Conservation (phyloP, 768 basidiomycete species). For the Cystofilobasidium ferigula region DNA sequence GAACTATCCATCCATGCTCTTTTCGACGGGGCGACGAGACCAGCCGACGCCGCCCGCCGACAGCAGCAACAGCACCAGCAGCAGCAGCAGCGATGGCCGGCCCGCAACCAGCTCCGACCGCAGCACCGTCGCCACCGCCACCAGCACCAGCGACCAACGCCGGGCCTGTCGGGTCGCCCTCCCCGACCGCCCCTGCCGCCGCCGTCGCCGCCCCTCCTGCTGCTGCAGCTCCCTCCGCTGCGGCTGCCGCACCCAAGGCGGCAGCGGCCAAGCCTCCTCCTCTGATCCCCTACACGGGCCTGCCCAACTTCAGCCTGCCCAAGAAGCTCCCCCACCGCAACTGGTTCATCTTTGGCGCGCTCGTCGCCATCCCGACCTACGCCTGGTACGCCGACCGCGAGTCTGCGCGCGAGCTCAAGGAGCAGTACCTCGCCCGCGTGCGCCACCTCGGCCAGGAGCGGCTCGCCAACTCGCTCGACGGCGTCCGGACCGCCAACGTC, state of each 20-base stretch:
- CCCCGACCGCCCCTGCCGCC: neutral
- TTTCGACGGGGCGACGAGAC: no score
- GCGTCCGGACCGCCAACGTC: conserved; percentile 69
- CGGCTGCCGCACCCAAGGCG: neutral
- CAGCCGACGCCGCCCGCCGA: no score
- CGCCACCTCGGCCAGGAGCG: conserved; percentile 58
- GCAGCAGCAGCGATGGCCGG: no score
- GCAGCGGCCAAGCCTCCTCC: conserved; percentile 10
- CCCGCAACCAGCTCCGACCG: no score
- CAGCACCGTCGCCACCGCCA: neutral
- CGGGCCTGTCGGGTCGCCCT: neutral
- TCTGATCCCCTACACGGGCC: conserved; percentile 15
- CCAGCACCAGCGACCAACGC: neutral
- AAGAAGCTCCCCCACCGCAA: conserved; percentile 66
- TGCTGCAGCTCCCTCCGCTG: neutral
- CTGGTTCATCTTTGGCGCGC: conserved; percentile 80
- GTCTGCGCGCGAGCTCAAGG: conserved; percentile 64
- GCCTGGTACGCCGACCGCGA: conserved; percentile 76
- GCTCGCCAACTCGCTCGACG: conserved; percentile 42
- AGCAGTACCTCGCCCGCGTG: conserved; percentile 69
- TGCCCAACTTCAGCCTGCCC: conserved; percentile 18
- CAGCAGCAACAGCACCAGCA: no score
- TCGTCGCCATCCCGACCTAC: conserved; percentile 59
- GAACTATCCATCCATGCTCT: no score
- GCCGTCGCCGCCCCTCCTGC: neutral